Conservation (phyloP, 192 early-diverging fungal genomes). For the Entophlyctis helioformis region DNA sequence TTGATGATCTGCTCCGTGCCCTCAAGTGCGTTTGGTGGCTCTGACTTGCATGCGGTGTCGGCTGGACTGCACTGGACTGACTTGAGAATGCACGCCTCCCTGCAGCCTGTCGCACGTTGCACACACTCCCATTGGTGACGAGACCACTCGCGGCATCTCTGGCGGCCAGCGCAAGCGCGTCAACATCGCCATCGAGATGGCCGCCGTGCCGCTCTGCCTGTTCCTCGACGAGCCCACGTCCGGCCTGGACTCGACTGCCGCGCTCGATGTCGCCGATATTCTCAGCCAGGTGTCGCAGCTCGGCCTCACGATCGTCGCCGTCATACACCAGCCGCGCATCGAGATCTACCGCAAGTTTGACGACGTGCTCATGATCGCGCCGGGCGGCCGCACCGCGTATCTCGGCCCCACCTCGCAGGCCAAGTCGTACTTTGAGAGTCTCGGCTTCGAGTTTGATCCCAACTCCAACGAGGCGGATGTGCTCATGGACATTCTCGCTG, state of each 20-base stretch:
- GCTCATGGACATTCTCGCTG: conserved; percentile 37
- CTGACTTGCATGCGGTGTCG: too few species aligned
- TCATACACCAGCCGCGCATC: conserved; percentile 78
- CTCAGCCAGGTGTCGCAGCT: conserved; percentile 64
- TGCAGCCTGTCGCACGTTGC: conserved; percentile 12
- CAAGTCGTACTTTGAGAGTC: conserved; percentile 20
- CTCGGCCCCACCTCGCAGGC: conserved; percentile 12
- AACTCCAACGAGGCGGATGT: conserved; percentile 28
- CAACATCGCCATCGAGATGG: conserved; percentile 74
- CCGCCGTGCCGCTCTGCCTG: conserved; percentile 66
- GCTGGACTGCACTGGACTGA: neutral
- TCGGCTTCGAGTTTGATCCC: conserved; percentile 12
- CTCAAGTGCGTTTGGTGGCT: conserved; percentile 6
- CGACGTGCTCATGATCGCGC: conserved; percentile 57
- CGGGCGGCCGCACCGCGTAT: conserved; percentile 51
- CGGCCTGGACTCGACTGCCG: conserved; percentile 59
- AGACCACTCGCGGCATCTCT: conserved; percentile 65
- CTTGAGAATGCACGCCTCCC: neutral
- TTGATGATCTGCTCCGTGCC: conserved; percentile 11
- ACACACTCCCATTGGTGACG: conserved; percentile 48
- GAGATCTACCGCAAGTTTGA: conserved; percentile 74
- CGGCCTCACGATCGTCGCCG: conserved; percentile 48
- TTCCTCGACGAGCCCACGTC: conserved; percentile 87
- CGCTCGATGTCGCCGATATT: conserved; percentile 59
- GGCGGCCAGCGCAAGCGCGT: conserved; percentile 76